Percentiles rank a stretch among this genome's conserved stretches.
Conservation (phyloP, 768 basidiomycete species). For the Coprinopsis sp. region DNA sequence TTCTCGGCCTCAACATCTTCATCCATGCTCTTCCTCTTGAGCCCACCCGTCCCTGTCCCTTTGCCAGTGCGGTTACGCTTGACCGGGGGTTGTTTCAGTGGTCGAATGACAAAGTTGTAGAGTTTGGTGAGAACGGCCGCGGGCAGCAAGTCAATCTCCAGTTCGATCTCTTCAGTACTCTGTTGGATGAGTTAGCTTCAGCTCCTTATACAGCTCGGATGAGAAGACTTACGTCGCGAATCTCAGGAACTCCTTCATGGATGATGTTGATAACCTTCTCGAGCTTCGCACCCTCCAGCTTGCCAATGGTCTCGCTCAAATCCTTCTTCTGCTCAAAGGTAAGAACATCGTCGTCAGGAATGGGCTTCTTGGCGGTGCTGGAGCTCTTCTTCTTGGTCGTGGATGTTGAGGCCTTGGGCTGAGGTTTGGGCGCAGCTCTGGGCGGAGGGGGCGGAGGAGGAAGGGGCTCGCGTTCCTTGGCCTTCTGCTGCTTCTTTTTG, state of each 20-base stretch:
- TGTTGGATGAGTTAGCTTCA: constrained; percentile 29
- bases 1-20: constrained; percentile 95
- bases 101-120: constrained; percentile 92
- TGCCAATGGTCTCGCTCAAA: constrained; percentile 88
- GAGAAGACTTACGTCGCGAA: constrained; percentile 71
- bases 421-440: constrained; percentile 40
- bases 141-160: constrained; percentile 93
- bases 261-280: constrained; percentile 94
- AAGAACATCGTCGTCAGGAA: constrained; percentile 75
- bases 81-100: constrained; percentile 60
- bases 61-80: constrained; percentile 66
- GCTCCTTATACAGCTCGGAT: neutral
- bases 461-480: constrained; percentile 52
- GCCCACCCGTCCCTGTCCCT: constrained; percentile 82
- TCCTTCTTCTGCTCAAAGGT: constrained; percentile 98
- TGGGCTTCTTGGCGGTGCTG: constrained; percentile 49
- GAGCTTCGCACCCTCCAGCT: constrained; percentile 77
- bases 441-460: constrained; percentile 57
- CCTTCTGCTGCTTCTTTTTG: constrained; percentile 70
- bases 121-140: constrained; percentile 83
- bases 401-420: too few relatives aligned
- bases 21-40: constrained; percentile 95
- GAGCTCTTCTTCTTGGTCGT: constrained; percentile 51
- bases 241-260: constrained; percentile 88
- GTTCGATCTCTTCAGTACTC: constrained; percentile 97